Evolutionary conservation across 176 grass and related monocot species (phyloP).

Genomic region (Dendrocalamus sinicus): DNA sequence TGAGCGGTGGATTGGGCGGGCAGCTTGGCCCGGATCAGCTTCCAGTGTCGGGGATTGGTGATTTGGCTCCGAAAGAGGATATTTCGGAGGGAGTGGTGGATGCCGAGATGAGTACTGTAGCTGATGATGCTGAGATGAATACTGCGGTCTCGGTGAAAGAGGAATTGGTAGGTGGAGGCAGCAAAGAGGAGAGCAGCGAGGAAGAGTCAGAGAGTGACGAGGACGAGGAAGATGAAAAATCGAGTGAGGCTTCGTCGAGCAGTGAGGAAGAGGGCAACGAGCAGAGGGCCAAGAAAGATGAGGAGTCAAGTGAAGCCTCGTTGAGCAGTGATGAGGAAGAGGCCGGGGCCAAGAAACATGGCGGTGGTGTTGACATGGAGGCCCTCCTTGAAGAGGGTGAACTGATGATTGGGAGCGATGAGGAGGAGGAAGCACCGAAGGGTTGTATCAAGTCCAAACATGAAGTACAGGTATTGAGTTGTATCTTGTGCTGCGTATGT

Average conservation of each 20-base stretch:
- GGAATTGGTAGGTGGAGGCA: neutral
- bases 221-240: slow-evolving; percentile 37
- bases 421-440: slow-evolving; percentile 47
- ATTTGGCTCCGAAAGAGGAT: slow-evolving; percentile 33
- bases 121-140: slow-evolving; percentile 26
- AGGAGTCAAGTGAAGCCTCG: slow-evolving; percentile 42
- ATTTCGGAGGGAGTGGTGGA: neutral
- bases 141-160: neutral
- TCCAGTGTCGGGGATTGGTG: slow-evolving; percentile 6
- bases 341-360: slow-evolving; percentile 9
- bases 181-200: slow-evolving; percentile 34
- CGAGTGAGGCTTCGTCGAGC: slow-evolving; percentile 44
- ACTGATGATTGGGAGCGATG: slow-evolving; percentile 48
- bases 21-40: slow-evolving; percentile 20
- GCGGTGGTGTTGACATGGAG: slow-evolving; percentile 13
- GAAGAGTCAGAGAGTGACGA: slow-evolving; percentile 47
- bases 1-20: neutral
- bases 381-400: slow-evolving; percentile 76
- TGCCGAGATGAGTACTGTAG: neutral
- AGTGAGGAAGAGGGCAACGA: slow-evolving; percentile 45
- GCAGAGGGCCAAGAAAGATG: slow-evolving; percentile 37
- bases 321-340: slow-evolving; percentile 53
- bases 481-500: slow-evolving; percentile 8
- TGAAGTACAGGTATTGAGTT: slow-evolving; percentile 59
- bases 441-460: slow-evolving; percentile 54